Conservation (phyloP, 2,329 filamentous ascomycete genomes). For the Neopestalotiopsis rosae region DNA sequence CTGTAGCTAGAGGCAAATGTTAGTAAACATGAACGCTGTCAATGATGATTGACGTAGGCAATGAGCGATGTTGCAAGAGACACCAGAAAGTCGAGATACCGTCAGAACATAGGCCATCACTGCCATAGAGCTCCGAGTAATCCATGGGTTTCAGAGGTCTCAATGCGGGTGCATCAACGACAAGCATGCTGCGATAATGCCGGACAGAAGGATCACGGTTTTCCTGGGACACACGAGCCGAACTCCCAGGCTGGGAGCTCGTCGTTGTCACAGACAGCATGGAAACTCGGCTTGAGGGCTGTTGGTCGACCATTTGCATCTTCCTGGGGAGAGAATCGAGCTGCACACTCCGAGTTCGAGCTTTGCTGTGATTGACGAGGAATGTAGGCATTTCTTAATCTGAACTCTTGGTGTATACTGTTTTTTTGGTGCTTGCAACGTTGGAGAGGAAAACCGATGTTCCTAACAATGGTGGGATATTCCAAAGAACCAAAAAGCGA, state of each 20-base stretch:
- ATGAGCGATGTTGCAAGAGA: slow-evolving; percentile 31
- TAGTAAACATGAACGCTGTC: slow-evolving; percentile 35
- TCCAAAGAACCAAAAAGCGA: slow-evolving; percentile 39
- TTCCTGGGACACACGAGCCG: slow-evolving; percentile 42
- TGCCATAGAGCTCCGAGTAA: slow-evolving; percentile 52
- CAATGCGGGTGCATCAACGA: slow-evolving; percentile 55
- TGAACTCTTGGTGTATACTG: slow-evolving; percentile 23
- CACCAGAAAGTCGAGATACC: slow-evolving; percentile 26
- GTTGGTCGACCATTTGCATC: slow-evolving; percentile 23
- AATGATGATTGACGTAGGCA: slow-evolving; percentile 19
- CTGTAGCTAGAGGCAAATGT: slow-evolving; percentile 41
- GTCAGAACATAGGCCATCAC: slow-evolving; percentile 22
- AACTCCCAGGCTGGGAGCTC: slow-evolving; percentile 40
- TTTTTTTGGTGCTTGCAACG: slow-evolving; percentile 24
- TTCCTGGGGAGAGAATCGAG: slow-evolving; percentile 42
- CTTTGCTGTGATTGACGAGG: slow-evolving; percentile 48
- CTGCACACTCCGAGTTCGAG: slow-evolving; percentile 55
- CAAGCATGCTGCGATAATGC: slow-evolving; percentile 59
- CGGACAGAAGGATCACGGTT: slow-evolving; percentile 39
- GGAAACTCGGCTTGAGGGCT: slow-evolving; percentile 25
- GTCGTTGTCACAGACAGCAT: slow-evolving; percentile 31
- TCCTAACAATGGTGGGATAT: slow-evolving; percentile 41
- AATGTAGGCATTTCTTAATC: slow-evolving; percentile 44
- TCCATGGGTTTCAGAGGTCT: slow-evolving; percentile 48
- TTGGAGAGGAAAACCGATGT: slow-evolving; percentile 34